phyloP scores from a whole-genome alignment of 2,329 filamentous ascomycete species.

The Aspergillus quadricinctus region DNA sequence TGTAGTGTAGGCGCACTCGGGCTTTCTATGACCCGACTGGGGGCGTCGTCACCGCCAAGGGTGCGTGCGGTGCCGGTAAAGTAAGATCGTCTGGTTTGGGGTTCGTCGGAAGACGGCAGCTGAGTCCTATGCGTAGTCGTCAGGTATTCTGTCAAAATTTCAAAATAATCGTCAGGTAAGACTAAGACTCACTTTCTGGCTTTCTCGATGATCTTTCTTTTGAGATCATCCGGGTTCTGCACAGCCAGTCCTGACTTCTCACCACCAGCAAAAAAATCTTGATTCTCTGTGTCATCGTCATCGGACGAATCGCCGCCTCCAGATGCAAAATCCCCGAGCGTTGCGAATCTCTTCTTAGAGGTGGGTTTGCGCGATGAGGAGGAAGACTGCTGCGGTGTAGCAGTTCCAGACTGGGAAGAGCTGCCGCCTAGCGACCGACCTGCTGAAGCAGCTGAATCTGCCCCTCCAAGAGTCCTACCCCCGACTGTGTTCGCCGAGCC shows the following conservation, averaged over 20 bases:
- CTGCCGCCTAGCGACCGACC: conserved; percentile 33
- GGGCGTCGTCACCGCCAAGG: conserved; percentile 61
- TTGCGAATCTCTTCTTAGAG: conserved; percentile 45
- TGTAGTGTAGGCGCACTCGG: conserved; percentile 41
- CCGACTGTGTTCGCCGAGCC: conserved; percentile 26
- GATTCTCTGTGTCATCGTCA: conserved; percentile 50
- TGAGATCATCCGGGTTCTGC: conserved; percentile 57
- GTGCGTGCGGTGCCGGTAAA: conserved; percentile 61
- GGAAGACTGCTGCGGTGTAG: conserved; percentile 23
- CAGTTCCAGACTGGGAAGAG: conserved; percentile 26
- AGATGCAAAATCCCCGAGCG: conserved; percentile 41
- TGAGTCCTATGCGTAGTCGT: conserved; percentile 20
- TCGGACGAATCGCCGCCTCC: conserved; percentile 42
- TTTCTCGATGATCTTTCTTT: conserved; percentile 48
- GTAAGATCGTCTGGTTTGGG: conserved; percentile 38
- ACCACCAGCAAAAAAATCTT: conserved; percentile 61
- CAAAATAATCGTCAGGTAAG: not conserved
- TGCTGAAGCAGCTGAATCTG: conserved; percentile 18
- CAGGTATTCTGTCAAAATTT: conserved; percentile 1
- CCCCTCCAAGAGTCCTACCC: conserved; percentile 21
- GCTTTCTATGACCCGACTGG: conserved; percentile 54
- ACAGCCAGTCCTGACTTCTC: conserved; percentile 66
- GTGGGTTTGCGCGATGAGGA: conserved; percentile 25
- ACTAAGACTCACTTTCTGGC: conserved; percentile 30
- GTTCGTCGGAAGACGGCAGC: conserved; percentile 39